A percentile compares a stretch with the other conserved stretches of the same genome.
These are phyloP conservation scores for Brassica nigra DNA, from an alignment of 345 rosid species.

Conservation along the genomic window DNA sequence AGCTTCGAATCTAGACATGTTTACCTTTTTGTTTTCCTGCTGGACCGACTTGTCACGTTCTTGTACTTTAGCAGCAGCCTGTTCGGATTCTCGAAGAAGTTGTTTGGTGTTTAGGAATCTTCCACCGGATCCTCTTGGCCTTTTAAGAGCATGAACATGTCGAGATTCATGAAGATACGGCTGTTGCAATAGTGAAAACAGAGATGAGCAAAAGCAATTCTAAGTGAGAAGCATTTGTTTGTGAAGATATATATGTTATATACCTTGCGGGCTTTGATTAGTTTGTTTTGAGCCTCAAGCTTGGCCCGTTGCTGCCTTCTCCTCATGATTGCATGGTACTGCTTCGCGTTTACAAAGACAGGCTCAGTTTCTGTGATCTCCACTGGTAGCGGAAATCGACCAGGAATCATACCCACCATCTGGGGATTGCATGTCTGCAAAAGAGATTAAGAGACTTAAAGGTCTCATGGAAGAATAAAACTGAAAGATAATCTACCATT, in stretches of 20 bases:
- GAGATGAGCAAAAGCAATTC: conserved; percentile 17
- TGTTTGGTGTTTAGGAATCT: conserved; percentile 70
- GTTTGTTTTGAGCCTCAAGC: conserved; percentile 79
- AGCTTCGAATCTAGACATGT: conserved; percentile 44
- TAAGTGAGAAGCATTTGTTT: background rate
- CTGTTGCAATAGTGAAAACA: conserved; percentile 43
- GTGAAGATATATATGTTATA: background rate
- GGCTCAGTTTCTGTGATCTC: conserved; percentile 59
- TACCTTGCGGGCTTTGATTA: conserved; percentile 71
- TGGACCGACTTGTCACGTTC: conserved; percentile 26
- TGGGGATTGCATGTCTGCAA: conserved; percentile 58
- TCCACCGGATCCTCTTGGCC: conserved; percentile 87
- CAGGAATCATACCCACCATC: conserved; percentile 51
- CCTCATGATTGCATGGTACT: conserved; percentile 79
- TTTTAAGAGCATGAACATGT: conserved; percentile 80
- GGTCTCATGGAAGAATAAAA: background rate
- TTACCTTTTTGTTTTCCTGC: conserved; percentile 12
- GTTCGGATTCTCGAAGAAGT: conserved; percentile 48
- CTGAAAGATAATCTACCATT: too few relatives aligned
- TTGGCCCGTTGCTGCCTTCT: conserved; percentile 77
- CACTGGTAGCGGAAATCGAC: conserved; percentile 70
- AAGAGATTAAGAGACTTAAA: conserved; percentile 9
- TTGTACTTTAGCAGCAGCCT: conserved; percentile 31
- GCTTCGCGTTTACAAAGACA: conserved; percentile 78
- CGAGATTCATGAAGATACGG: conserved; percentile 91